Evolutionary conservation across 805 yeast genomes (phyloP).

Genomic region (Hagleromyces aurorensis): DNA sequence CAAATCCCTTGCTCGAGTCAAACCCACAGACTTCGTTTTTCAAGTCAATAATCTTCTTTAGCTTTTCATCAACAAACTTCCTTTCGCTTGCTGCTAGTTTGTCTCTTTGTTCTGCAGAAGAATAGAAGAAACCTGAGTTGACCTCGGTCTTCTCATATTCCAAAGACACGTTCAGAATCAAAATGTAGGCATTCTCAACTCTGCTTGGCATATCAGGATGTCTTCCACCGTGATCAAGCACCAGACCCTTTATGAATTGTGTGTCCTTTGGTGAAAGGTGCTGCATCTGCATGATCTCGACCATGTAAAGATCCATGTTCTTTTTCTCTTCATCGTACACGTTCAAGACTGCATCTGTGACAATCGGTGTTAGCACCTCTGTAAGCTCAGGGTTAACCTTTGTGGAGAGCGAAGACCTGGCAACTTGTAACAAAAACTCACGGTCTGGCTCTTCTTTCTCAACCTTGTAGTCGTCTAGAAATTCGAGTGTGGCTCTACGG

Average conservation of each 20-base stretch:
- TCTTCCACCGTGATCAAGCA: slow-evolving; percentile 95
- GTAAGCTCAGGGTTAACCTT: slow-evolving; percentile 74
- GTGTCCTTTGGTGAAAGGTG: slow-evolving; percentile 82
- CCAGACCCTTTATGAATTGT: slow-evolving; percentile 76
- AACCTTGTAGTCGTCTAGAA: slow-evolving; percentile 57
- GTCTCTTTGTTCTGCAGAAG: slow-evolving; percentile 93
- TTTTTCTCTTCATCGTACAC: slow-evolving; percentile 48
- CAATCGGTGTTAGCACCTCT: slow-evolving; percentile 82
- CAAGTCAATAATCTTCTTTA: slow-evolving; percentile 83
- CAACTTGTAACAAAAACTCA: slow-evolving; percentile 84
- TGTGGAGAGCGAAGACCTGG: slow-evolving; percentile 81
- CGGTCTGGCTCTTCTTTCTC: slow-evolving; percentile 51
- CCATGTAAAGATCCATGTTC: slow-evolving; percentile 85
- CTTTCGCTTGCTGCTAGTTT: slow-evolving; percentile 90
- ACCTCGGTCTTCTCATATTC: slow-evolving; percentile 98
- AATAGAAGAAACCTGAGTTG: slow-evolving; percentile 90
- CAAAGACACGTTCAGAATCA: slow-evolving; percentile 85
- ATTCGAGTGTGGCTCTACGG: slow-evolving; percentile 63
- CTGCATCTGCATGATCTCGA: slow-evolving; percentile 98
- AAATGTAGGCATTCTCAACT: slow-evolving; percentile 72
- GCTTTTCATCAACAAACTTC: slow-evolving; percentile 87
- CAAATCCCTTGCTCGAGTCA: slow-evolving; percentile 70
- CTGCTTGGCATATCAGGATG: slow-evolving; percentile 98
- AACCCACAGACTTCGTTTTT: slow-evolving; percentile 86
- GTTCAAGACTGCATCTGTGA: slow-evolving; percentile 88